These are phyloP conservation scores for Linnemannia elongata DNA, from an alignment of 192 early-diverging fungal genomes.

Conservation along the genomic window DNA sequence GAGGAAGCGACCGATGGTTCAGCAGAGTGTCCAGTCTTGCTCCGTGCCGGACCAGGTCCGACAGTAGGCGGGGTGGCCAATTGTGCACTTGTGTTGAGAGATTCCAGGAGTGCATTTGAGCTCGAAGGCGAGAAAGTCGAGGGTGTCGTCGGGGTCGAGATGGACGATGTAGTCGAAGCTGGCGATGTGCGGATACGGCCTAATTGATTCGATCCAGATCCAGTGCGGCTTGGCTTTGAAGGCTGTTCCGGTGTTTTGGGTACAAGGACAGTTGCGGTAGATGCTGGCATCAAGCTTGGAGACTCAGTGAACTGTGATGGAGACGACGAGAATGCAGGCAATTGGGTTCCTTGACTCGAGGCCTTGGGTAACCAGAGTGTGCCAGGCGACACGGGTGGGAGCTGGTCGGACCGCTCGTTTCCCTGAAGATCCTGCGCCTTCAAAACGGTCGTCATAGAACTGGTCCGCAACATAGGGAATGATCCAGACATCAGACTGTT, in stretches of 20 bases:
- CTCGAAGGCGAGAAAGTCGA: slow-evolving; percentile 44
- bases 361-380: slow-evolving; percentile 22
- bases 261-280: not conserved
- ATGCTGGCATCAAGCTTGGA: slow-evolving; percentile 15
- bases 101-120: slow-evolving; percentile 33
- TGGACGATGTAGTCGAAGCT: slow-evolving; percentile 38
- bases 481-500: slow-evolving; percentile 45
- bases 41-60: not conserved
- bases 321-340: slow-evolving; percentile 4
- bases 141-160: slow-evolving; percentile 46
- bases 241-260: not conserved
- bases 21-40: not conserved
- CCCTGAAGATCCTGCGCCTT: not conserved
- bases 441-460: slow-evolving; percentile 25
- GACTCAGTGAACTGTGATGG: slow-evolving; percentile 20
- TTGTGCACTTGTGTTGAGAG: slow-evolving; percentile 30
- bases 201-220: not conserved
- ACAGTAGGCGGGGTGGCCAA: slow-evolving; percentile 15
- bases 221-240: not conserved
- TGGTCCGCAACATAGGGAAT: slow-evolving; percentile 41
- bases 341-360: not conserved
- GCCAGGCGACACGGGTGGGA: slow-evolving; percentile 22
- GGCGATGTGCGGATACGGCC: slow-evolving; percentile 37
- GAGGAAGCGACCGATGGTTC: not conserved
- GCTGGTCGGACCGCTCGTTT: slow-evolving; percentile 1